These are phyloP conservation scores for Pulveroboletus sp. DNA, from an alignment of 768 basidiomycete genomes.

Conservation along the genomic window DNA sequence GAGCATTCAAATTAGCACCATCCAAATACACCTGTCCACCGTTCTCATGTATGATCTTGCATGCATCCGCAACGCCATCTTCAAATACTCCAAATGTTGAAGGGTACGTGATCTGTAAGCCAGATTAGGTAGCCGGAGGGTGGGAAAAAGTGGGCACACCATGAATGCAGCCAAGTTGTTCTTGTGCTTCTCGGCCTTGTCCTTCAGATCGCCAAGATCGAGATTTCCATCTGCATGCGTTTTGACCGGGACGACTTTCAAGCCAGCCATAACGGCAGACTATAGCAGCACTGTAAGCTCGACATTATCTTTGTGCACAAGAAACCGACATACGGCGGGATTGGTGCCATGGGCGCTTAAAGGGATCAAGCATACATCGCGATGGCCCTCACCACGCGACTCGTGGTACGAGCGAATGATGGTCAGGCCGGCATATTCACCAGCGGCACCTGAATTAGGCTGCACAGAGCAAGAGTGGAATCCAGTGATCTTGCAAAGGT, in stretches of 20 bases:
- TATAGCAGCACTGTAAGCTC: slow-evolving; percentile 32
- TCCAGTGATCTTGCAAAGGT: slow-evolving; percentile 94
- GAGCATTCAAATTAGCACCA: slow-evolving; percentile 91
- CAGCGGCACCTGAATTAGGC: slow-evolving; percentile 97
- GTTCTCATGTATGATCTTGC: slow-evolving; percentile 89
- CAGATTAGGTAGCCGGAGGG: slow-evolving; percentile 3
- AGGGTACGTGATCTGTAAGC: slow-evolving; percentile 83
- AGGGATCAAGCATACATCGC: slow-evolving; percentile 92
- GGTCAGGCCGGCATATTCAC: slow-evolving; percentile 94
- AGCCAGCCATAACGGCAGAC: slow-evolving; percentile 96
- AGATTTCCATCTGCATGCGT: slow-evolving; percentile 83
- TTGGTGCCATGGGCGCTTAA: slow-evolving; percentile 98
- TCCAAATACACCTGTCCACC: slow-evolving; percentile 99
- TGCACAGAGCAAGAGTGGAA: slow-evolving; percentile 96
- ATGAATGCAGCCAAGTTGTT: slow-evolving; percentile 94
- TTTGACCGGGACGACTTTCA: slow-evolving; percentile 97
- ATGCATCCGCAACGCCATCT: slow-evolving; percentile 83
- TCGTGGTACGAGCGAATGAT: slow-evolving; percentile 95
- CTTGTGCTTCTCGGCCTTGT: slow-evolving; percentile 88
- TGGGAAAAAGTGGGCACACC: slow-evolving; percentile 44
- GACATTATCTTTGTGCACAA: not conserved
- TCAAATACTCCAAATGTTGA: slow-evolving; percentile 99
- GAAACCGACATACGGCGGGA: slow-evolving; percentile 70
- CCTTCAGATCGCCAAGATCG: slow-evolving; percentile 80
- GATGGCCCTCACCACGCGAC: slow-evolving; percentile 78